phyloP scores from a whole-genome alignment of 345 rosid genomes.

The Arabis alpina region DNA sequence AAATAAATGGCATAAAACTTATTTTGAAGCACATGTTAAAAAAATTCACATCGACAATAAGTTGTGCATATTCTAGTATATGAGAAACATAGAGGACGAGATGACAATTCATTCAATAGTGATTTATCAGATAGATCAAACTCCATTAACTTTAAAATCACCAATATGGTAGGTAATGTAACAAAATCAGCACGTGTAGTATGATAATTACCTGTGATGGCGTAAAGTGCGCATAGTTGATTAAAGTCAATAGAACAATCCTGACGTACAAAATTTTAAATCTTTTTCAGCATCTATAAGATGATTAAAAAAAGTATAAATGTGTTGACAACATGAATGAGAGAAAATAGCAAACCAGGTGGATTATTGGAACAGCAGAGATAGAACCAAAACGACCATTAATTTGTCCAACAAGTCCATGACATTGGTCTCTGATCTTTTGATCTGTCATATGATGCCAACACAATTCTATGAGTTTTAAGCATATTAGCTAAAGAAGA shows the following conservation, averaged over 20 bases:
- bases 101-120: too few relatives aligned
- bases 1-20: too few relatives aligned
- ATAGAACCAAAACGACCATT: slow-evolving; percentile 97
- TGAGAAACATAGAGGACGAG: too few relatives aligned
- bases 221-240: slow-evolving; percentile 82
- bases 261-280: slow-evolving; percentile 46
- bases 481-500: slow-evolving; percentile 6
- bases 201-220: slow-evolving; percentile 76
- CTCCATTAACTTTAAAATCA: too few relatives aligned
- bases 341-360: slow-evolving; percentile 64
- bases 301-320: background rate
- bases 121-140: too few relatives aligned
- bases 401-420: slow-evolving; percentile 92
- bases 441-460: slow-evolving; percentile 48
- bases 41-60: too few relatives aligned
- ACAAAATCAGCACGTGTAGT: slow-evolving; percentile 15
- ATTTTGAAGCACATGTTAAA: too few relatives aligned
- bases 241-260: slow-evolving; percentile 83
- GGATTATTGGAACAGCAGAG: slow-evolving; percentile 88
- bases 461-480: background rate
- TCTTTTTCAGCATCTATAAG: slow-evolving; percentile 22
- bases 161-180: background rate
- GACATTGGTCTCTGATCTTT: slow-evolving; percentile 96
- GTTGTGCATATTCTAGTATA: too few relatives aligned
- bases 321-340: slow-evolving; percentile 18